Base-by-base conservation (phyloP, 805 yeast species). In the Metschnikowia reukaufii region DNA sequence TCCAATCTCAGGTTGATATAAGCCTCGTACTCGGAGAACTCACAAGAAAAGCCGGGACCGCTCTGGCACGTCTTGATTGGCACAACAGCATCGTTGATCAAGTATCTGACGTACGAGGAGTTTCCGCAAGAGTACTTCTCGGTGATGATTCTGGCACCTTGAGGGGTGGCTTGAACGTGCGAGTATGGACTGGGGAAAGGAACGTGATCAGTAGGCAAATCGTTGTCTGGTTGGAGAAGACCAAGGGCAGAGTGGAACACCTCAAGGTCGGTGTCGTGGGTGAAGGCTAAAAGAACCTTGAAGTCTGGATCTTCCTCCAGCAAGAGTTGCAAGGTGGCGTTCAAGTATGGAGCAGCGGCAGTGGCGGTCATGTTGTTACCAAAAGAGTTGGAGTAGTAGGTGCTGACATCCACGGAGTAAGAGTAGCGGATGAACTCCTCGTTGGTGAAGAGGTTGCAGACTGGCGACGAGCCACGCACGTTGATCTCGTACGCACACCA, bases 401-500 rank as follows among this genome's bases (percentile, higher is more conserved):
- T 75, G 42, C 63, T 65, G 35, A 85, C 66, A 52, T 86, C 91
- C 23, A 70, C 70, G 17, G 74, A 68, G 64, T 87, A 88, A 41
- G 82, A 82, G 55, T 75, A 77, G 31, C 76, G 78, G 42, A 84
- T 66, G 71, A 81, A 83, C 50, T 87, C 92, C 19, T 82, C 82
- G 55, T 75, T 75, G 35, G 88, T 83, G 66, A 88, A 82, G 27
- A 84, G 72, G 32, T 74, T 73, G 65, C 95, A 87, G 52, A 86
- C 80, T 29, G 76, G 74, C 13, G 94, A 84, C 45, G 66, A 62
- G 8, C 94, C 95, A 47, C 72, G 73, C 8, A 81, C 86, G 46
- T 86, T 86, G 37, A 86, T 66, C 65, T 88, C 96, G 61, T 74
- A 88, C 3, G 88, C 90, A 66, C 95, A 87, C 66, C 82, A 75